Conservation (phyloP, 2,329 filamentous ascomycete species). For the Fusarium sp. region DNA sequence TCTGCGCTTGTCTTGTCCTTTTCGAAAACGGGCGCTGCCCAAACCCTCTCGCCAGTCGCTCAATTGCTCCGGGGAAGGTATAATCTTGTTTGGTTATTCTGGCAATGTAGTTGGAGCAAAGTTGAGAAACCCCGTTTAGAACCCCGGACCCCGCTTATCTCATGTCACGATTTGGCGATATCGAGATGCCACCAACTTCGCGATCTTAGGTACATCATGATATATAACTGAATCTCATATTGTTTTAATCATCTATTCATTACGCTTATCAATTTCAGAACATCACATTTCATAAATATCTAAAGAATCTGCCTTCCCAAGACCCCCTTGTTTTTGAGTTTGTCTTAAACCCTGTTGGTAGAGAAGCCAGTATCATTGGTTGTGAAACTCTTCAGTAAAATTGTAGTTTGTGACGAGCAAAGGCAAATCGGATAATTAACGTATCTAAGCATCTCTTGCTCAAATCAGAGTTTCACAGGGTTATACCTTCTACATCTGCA, state of each 20-base stretch:
- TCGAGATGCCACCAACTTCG: background rate
- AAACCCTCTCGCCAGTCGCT: constrained; percentile 13
- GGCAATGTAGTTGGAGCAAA: background rate
- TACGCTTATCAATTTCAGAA: background rate
- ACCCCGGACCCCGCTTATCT: constrained; percentile 14
- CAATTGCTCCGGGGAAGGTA: background rate
- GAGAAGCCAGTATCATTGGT: background rate
- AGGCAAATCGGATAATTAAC: background rate
- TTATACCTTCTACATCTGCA: background rate
- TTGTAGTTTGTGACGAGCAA: background rate
- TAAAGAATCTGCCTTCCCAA: background rate
- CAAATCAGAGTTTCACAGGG: background rate
- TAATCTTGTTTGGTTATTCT: background rate
- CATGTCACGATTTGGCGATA: background rate
- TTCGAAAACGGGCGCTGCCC: constrained; percentile 2
- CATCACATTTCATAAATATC: background rate
- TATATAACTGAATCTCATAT: background rate
- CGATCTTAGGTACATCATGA: background rate
- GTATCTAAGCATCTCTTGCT: background rate
- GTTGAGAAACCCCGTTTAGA: constrained; percentile 18
- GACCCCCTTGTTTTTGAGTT: background rate
- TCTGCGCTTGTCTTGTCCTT: constrained; percentile 3
- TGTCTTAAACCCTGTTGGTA: background rate
- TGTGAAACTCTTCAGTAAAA: background rate
- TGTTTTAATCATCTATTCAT: background rate